Conservation (phyloP, 352 stramenopile genomes). For the Phytophthora citricola region DNA sequence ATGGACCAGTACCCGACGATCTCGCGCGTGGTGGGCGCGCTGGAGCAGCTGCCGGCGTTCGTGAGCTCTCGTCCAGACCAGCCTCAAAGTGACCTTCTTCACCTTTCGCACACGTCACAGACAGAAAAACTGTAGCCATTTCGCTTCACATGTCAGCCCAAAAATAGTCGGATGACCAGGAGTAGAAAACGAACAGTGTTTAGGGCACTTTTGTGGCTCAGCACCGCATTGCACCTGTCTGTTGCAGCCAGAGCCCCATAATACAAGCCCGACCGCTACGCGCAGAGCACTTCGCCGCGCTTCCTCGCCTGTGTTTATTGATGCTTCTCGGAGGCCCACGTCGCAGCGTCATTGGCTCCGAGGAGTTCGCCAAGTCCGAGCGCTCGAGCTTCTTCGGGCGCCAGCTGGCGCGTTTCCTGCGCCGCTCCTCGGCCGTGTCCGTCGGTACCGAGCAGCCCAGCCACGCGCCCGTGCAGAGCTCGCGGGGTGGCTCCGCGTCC, state of each 20-base stretch:
- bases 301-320: constrained; percentile 5
- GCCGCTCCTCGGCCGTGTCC: constrained; percentile 49
- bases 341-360: constrained; percentile 30
- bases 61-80: constrained; percentile 64
- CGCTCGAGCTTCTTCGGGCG: constrained; percentile 57
- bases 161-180: constrained; percentile 26
- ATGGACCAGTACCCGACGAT: constrained; percentile 85
- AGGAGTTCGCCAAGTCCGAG: constrained; percentile 41
- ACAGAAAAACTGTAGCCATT: constrained; percentile 23
- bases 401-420: constrained; percentile 54
- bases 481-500: constrained; percentile 4
- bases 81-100: constrained; percentile 6
- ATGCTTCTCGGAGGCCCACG: constrained; percentile 40
- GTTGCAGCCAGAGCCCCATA: constrained; percentile 7
- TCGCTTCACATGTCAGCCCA: not conserved
- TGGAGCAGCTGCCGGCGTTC: constrained; percentile 85
- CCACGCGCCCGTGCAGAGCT: not conserved
- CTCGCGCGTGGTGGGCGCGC: constrained; percentile 65
- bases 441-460: constrained; percentile 22
- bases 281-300: constrained; percentile 1
- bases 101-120: constrained; percentile 10
- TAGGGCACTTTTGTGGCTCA: constrained; percentile 27
- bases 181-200: constrained; percentile 12
- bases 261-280: constrained; percentile 16
- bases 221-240: constrained; percentile 8